Percentiles rank a stretch among this genome's conserved stretches.
Conservation (phyloP, 331 rosid genomes). For the Ulmus americana region DNA sequence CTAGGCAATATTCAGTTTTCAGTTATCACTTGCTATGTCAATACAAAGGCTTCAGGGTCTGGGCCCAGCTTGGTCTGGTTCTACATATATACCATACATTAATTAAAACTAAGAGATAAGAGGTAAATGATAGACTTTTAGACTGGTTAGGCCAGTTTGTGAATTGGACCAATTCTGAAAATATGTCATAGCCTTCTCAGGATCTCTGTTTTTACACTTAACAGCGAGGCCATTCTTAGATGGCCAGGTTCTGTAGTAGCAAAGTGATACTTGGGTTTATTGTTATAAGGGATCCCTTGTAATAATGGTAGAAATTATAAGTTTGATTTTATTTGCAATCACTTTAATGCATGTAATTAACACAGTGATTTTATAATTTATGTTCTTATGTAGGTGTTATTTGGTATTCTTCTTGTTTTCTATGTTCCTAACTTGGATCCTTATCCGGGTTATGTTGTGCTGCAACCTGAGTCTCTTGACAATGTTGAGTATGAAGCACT, state of each 20-base stretch:
- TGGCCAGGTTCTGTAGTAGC: too few species aligned
- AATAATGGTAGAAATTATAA: not conserved
- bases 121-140: not conserved
- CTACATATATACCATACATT: not conserved
- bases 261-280: not conserved
- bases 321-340: not conserved
- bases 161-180: not conserved
- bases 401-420: slow-evolving; percentile 55
- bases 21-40: not conserved
- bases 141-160: not conserved
- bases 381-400: slow-evolving; percentile 50
- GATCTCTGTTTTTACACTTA: not conserved
- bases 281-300: not conserved
- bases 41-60: not conserved
- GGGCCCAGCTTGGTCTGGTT: not conserved
- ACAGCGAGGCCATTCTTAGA: too few species aligned
- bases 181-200: not conserved
- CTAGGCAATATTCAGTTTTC: not conserved
- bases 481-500: slow-evolving; percentile 59
- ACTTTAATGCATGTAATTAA: not conserved
- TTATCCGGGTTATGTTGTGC: slow-evolving; percentile 41
- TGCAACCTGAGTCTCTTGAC: slow-evolving; percentile 42
- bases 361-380: slow-evolving; percentile 7
- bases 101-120: too few species aligned
- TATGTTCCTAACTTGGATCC: slow-evolving; percentile 73